phyloP scores from a whole-genome alignment of 2,329 filamentous ascomycete genomes.

The Alternaria ventricosa region DNA sequence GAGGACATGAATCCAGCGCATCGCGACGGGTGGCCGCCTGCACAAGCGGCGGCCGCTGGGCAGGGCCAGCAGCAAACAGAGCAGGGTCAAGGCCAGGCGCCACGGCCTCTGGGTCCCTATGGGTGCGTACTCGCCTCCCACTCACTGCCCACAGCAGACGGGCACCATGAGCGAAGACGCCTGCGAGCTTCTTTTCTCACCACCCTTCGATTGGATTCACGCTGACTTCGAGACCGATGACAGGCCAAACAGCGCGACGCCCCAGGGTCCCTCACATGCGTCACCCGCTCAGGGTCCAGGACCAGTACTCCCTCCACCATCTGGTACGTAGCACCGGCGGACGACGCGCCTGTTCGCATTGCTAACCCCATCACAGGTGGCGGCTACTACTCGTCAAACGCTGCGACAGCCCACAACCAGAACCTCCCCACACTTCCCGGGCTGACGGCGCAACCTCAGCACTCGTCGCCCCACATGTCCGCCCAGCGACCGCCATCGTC shows the following conservation, averaged over 20 bases:
- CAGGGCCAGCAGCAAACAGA: conserved; percentile 50
- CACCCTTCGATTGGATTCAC: conserved; percentile 15
- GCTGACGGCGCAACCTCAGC: conserved; percentile 54
- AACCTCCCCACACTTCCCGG: conserved; percentile 54
- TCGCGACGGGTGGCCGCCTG: conserved; percentile 50
- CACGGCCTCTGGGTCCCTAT: conserved; percentile 45
- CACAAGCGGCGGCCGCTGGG: conserved; percentile 57
- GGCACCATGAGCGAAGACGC: conserved; percentile 25
- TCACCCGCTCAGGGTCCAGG: conserved; percentile 46
- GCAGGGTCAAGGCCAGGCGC: conserved; percentile 40
- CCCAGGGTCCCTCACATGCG: conserved; percentile 43
- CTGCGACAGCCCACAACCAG: conserved; percentile 47
- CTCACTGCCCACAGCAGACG: conserved; percentile 12
- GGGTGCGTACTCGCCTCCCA: conserved; percentile 36
- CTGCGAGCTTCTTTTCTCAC: conserved; percentile 14
- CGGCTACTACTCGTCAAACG: conserved; percentile 52
- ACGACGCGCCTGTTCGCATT: conserved; percentile 9
- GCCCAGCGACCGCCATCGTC: conserved; percentile 46
- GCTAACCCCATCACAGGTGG: conserved; percentile 34
- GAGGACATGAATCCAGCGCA: conserved; percentile 49
- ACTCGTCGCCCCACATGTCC: conserved; percentile 48
- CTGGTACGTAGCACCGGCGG: conserved; percentile 39
- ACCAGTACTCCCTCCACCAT: conserved; percentile 49
- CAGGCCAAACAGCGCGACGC: conserved; percentile 41
- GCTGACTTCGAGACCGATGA: conserved; percentile 26